phyloP scores from a whole-genome alignment of 805 yeast genomes.

The Candida andamanensis region DNA sequence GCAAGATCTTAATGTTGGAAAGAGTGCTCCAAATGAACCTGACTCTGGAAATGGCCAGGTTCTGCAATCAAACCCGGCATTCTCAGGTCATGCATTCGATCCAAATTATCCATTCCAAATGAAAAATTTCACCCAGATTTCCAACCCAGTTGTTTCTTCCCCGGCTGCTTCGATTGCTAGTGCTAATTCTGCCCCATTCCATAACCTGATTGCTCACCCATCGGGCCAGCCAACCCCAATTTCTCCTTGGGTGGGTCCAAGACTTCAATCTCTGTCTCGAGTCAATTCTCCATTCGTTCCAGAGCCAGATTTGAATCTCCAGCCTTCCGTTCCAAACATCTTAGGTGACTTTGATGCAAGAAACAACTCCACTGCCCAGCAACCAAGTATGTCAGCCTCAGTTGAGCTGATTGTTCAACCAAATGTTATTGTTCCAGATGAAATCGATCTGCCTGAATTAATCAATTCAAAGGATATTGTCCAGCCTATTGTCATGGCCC shows the following conservation, averaged over 20 bases:
- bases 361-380: conserved; percentile 16
- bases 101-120: no score
- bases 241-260: conserved; percentile 36
- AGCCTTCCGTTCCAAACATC: background rate
- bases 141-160: no score
- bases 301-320: no score
- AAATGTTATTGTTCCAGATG: conserved; percentile 2
- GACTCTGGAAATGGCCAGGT: no score
- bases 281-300: conserved; percentile 38
- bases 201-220: conserved; percentile 4
- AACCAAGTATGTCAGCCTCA: conserved; percentile 21
- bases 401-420: conserved; percentile 11
- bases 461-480: background rate
- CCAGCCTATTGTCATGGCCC: background rate
- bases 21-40: no score
- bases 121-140: no score
- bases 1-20: no score
- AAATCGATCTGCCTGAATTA: background rate
- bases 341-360: no score
- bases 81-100: no score
- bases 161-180: conserved; percentile 1
- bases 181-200: conserved; percentile 1
- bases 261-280: conserved; percentile 25
- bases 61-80: no score
- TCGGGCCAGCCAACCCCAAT: conserved; percentile 26